Evolutionary conservation across 306 rosid genomes (phyloP).

Genomic region (Glycine latifolia): DNA sequence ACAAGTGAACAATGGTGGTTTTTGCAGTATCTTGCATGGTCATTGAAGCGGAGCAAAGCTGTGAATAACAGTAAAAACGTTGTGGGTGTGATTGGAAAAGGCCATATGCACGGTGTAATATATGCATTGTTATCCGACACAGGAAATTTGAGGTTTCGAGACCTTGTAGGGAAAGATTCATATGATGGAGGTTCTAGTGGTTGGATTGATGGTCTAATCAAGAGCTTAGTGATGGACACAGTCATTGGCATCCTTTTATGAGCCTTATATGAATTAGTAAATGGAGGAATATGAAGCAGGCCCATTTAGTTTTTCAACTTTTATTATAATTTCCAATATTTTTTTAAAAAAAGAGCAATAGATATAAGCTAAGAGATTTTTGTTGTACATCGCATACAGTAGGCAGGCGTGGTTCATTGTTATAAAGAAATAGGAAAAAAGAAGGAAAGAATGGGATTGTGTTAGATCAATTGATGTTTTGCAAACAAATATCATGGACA

Average conservation of each 20-base stretch:
- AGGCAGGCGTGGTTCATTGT: neutral
- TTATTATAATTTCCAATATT: neutral
- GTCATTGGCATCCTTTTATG: conserved; percentile 72
- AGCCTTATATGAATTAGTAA: conserved; percentile 77
- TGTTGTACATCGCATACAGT: conserved; percentile 5
- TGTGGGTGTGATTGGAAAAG: conserved; percentile 93
- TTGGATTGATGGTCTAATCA: conserved; percentile 56
- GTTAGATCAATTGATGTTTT: neutral
- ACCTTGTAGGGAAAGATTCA: conserved; percentile 67
- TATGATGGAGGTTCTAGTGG: conserved; percentile 29
- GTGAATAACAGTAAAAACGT: conserved; percentile 83
- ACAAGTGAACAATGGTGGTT: conserved; percentile 13
- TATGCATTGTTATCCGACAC: conserved; percentile 70
- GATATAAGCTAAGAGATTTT: conserved; percentile 8
- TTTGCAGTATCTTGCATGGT: conserved; percentile 92
- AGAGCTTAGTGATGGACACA: conserved; percentile 74
- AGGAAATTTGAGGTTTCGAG: conserved; percentile 75
- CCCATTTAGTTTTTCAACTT: neutral
- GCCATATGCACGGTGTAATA: conserved; percentile 90
- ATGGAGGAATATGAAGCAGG: conserved; percentile 27
- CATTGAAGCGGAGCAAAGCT: conserved; percentile 88
- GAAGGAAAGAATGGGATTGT: neutral
- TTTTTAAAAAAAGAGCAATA: neutral
- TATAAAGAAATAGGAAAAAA: neutral
- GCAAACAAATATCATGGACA: neutral